A percentile compares a stretch with the other conserved stretches of the same genome.
These are phyloP conservation scores for Calonectria hongkongensis DNA, from an alignment of 2,329 filamentous ascomycete species.

Conservation along the genomic window DNA sequence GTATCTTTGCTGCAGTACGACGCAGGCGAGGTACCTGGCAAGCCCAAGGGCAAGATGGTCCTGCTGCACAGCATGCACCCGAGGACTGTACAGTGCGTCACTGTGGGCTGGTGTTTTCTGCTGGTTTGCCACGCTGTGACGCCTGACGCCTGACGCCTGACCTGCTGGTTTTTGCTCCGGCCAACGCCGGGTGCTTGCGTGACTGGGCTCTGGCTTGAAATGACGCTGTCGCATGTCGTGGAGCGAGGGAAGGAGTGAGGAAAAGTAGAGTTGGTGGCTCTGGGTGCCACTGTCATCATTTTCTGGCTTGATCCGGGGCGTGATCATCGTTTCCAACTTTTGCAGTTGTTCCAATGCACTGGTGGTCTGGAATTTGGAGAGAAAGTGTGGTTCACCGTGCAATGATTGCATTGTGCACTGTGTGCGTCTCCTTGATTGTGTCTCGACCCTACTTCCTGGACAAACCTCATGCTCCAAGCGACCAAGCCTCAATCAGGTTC, in stretches of 20 bases:
- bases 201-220: constrained; percentile 23
- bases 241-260: neutral
- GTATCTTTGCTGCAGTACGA: constrained; percentile 15
- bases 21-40: constrained; percentile 17
- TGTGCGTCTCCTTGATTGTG: neutral
- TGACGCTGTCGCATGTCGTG: constrained; percentile 7
- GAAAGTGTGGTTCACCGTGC: neutral
- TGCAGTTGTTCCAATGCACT: neutral
- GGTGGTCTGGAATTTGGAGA: constrained; percentile 12
- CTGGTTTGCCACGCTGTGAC: constrained; percentile 32
- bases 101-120: constrained; percentile 33
- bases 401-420: neutral
- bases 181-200: constrained; percentile 36
- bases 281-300: constrained; percentile 32
- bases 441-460: constrained; percentile 13
- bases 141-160: constrained; percentile 25
- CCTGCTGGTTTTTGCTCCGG: constrained; percentile 32
- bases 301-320: constrained; percentile 16
- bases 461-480: constrained; percentile 11
- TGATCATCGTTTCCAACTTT: constrained; percentile 18
- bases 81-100: constrained; percentile 28
- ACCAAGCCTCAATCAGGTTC: constrained; percentile 2
- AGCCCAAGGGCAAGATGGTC: constrained; percentile 3
- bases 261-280: constrained; percentile 16
- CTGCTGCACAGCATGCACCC: constrained; percentile 20